A percentile compares a stretch with the other conserved stretches of the same genome.
These are phyloP conservation scores for Gyrodon lividus DNA, from an alignment of 768 basidiomycete genomes.

Conservation along the genomic window DNA sequence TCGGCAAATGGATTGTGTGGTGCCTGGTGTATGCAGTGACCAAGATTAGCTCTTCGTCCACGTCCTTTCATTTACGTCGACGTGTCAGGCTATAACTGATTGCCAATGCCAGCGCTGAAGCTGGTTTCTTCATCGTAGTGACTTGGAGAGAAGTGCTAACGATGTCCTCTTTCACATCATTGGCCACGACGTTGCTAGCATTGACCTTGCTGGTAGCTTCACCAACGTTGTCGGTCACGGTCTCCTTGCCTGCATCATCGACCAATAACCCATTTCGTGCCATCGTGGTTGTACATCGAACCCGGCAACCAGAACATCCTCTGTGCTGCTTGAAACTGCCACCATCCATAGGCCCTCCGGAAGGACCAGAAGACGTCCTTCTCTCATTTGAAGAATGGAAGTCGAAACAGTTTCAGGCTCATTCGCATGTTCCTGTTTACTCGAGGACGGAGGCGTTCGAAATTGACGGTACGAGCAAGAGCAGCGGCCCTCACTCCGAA, in stretches of 20 bases:
- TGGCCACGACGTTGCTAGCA: constrained; percentile 22
- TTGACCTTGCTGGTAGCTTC: constrained; percentile 39
- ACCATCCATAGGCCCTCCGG: constrained; percentile 35
- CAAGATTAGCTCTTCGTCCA: neutral
- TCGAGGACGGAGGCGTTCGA: constrained; percentile 6
- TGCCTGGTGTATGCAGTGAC: too few relatives aligned
- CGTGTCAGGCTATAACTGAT: constrained; percentile 7
- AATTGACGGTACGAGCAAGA: neutral
- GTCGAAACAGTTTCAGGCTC: constrained; percentile 53
- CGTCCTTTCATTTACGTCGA: neutral
- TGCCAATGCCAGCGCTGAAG: constrained; percentile 8
- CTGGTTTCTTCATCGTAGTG: constrained; percentile 1
- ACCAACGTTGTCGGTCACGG: constrained; percentile 29
- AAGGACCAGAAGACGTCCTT: constrained; percentile 57
- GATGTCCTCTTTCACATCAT: constrained; percentile 5
- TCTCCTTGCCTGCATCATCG: constrained; percentile 35
- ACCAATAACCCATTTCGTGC: constrained; percentile 61
- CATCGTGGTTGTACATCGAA: constrained; percentile 48
- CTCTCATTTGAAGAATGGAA: constrained; percentile 92
- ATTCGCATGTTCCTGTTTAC: constrained; percentile 29
- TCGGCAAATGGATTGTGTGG: too few relatives aligned
- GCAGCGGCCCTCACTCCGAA: constrained; percentile 4
- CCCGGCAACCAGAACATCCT: constrained; percentile 48
- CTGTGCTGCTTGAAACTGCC: constrained; percentile 67
- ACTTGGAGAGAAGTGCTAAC: neutral